These are phyloP conservation scores for Linum lewisii DNA, from an alignment of 345 rosid genomes.

Conservation along the genomic window DNA sequence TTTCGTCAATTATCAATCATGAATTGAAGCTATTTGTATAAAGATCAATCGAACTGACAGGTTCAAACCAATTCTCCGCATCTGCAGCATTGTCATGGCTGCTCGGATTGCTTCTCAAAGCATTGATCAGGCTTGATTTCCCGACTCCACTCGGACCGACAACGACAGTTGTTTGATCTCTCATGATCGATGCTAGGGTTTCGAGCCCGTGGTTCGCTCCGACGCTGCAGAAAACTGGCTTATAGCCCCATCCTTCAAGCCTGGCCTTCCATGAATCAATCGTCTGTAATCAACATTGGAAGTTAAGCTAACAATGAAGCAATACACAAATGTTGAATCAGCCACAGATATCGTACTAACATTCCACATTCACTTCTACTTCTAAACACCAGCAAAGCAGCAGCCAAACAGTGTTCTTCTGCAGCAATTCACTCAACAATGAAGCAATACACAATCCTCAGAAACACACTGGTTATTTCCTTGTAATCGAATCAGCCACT, in stretches of 20 bases:
- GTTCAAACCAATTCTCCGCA: constrained; percentile 58
- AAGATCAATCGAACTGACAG: constrained; percentile 25
- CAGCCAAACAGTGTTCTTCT: background rate
- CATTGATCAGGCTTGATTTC: constrained; percentile 83
- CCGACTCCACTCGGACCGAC: constrained; percentile 99
- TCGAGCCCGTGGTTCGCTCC: constrained; percentile 60
- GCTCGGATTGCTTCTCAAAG: constrained; percentile 42
- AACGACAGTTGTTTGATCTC: constrained; percentile 75
- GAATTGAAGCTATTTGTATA: background rate
- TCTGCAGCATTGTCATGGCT: constrained; percentile 22
- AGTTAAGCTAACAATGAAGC: constrained; percentile 4
- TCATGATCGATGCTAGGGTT: constrained; percentile 40
- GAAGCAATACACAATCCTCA: too few relatives aligned
- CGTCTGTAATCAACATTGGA: constrained; percentile 55
- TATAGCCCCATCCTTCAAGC: constrained; percentile 69
- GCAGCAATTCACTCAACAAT: background rate
- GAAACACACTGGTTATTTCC: too few relatives aligned
- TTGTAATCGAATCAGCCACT: too few relatives aligned
- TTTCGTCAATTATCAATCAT: background rate
- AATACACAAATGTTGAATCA: background rate
- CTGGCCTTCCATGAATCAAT: constrained; percentile 53
- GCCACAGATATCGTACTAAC: constrained; percentile 1
- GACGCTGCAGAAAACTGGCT: constrained; percentile 74
- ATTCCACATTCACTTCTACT: background rate
- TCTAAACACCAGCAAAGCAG: too few relatives aligned